Percentiles rank a stretch among this genome's conserved stretches.
phyloP scores from a whole-genome alignment of 2,329 filamentous ascomycete species.

The Capronia coronata region DNA sequence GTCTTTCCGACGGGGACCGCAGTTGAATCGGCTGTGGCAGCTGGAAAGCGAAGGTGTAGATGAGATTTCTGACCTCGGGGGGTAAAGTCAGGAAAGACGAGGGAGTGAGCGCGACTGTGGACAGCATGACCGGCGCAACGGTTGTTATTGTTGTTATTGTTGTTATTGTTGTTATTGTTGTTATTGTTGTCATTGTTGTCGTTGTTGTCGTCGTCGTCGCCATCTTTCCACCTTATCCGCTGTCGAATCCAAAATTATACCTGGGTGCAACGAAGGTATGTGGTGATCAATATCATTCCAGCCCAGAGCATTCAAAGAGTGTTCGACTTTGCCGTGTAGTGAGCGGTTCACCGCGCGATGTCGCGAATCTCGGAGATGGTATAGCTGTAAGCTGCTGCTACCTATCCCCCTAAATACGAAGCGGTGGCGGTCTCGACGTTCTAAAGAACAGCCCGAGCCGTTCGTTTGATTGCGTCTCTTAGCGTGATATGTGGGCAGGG shows the following conservation, averaged over 20 bases:
- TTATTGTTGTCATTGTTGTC: neutral
- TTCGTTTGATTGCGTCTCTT: neutral
- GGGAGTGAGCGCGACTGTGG: constrained; percentile 3
- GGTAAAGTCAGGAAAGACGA: constrained; percentile 21
- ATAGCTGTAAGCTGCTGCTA: no score
- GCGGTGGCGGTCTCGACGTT: no score
- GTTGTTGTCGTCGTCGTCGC: neutral
- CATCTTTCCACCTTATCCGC: no score
- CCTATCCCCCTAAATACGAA: no score
- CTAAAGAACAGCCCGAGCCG: no score
- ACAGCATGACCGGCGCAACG: neutral
- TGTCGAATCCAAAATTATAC: no score
- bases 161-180: neutral
- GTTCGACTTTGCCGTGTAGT: no score
- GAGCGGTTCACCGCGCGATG: no score
- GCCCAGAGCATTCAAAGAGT: no score
- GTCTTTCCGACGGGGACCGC: constrained; percentile 19
- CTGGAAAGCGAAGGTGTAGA: constrained; percentile 22
- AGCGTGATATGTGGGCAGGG: neutral
- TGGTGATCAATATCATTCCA: no score
- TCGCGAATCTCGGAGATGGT: no score
- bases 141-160: neutral
- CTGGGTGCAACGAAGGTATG: no score
- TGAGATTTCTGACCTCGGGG: constrained; percentile 23
- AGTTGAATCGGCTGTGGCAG: constrained; percentile 11